Evolutionary conservation across 164 flowering plant species (phyloP), one percentile per base, ranked within the genome.

Genomic region (Nelumbo lutea): DNA sequence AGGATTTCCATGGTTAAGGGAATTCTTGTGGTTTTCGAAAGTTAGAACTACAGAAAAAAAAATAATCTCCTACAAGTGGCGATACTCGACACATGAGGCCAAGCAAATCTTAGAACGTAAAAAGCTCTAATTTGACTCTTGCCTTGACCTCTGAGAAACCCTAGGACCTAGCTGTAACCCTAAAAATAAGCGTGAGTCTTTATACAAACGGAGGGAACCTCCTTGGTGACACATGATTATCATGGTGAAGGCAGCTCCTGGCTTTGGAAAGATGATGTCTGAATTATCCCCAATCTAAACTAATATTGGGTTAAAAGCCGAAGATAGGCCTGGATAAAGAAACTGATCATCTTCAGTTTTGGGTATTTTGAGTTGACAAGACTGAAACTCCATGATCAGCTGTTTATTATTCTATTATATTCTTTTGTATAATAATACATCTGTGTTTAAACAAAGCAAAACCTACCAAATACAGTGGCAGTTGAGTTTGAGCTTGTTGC

Each of bases 151-250:
- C 43, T 63, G 9, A 53, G 38, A 9, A 64, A 64, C 65, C 65
- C 65, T 41, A 61, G 47, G 59, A 58, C 39, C 68, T 61, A 61
- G 15, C 46, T n/a, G 42, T 65, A 58, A 9, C 64, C 45, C 41
- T 44, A 69, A 15, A 39, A 39, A 10, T 44, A 40, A 15, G 42
- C 42, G 9, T 42, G 44, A 2, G 3, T 14, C 3, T 52, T 43
- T 55, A 44, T 44, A 56, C 53, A 8, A 13, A 6, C 46, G 38
- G 9, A 60, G 42, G 4, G 2, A 42, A 5, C 10, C 3, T 2
- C 27, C 27, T 9, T 59, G 8, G 42, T 9, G 42, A 40, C 9
- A 59, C 62, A 40, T 58, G 40, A 58, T 7, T 15, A 1, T 58
- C 60, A 58, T 58, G 41, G 27, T 58, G 8, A 5, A n/a, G 39